Evolutionary conservation across 2,329 filamentous ascomycete species (phyloP), one percentile per base, ranked within the genome.

Genomic region (Fusarium decemcellulare): DNA sequence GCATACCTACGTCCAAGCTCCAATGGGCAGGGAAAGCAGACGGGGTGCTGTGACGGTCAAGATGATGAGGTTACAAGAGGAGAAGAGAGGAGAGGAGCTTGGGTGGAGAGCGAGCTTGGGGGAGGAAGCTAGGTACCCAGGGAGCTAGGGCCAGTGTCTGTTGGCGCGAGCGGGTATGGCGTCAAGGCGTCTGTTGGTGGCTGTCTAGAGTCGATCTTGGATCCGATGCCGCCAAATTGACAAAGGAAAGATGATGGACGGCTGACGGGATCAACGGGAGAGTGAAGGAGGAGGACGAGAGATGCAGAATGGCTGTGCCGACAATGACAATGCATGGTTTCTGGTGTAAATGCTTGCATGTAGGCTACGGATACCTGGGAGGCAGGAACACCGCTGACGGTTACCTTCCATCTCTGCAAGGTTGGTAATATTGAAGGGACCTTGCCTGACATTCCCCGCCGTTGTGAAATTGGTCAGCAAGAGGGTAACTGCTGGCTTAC

Each of bases 101-200:
- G 34, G 18, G 34, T 8, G 14, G 18, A 23, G 23, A 32, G 16
- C 42, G 29, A 55, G 55, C 51, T 61, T 44, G 34, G 42, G 59
- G 51, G 44, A 46, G 53, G 18, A 37, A 53, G 42, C 54, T 57
- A 48, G 27, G 36, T 27, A 43, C 54, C 58, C 44, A 46, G 58
- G 52, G 51, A 50, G 46, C 46, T 50, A 50, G 46, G 46, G 40
- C 52, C 52, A 40, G 42, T 50, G 44, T 37, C 57, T 37, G 54
- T 34, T 39, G 65, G 51, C 50, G 40, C 46, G 40, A 46, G 63
- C 67, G 72, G 72, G 65, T 73, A 75, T 56, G 73, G 73, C 73
- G 73, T 75, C 65, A 75, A 71, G 64, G 72, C 73, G 73, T 66
- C 63, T 72, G 64, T 69, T 65, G 65, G 71, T 74, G 63, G 67